Evolutionary conservation across 176 grass and related monocot genomes (phyloP), one percentile per base, ranked within the genome.

Genomic region (Metroxylon sagu): DNA sequence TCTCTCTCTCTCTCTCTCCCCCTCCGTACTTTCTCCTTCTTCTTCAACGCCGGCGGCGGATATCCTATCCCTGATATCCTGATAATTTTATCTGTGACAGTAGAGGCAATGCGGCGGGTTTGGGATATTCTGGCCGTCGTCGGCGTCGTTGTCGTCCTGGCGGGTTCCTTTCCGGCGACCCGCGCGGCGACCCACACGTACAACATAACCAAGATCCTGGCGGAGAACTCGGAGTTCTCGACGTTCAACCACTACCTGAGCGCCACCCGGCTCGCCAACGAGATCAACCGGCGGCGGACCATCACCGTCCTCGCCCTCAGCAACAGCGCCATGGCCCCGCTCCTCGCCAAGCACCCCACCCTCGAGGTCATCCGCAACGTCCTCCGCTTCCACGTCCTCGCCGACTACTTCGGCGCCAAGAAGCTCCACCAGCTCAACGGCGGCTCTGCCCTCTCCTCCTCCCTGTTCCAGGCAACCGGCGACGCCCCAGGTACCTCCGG

Each of bases 171-270:
- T 25, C 31, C 67, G 18, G 52, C 65, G 25, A 26, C 61, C 14
- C 77, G 61, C 57, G 35, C 65, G n/a, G 65, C 25, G 27, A 52
- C 52, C 28, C 21, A 17, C 65, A 77, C 56, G 1, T 83, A 92
- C 81, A 91, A 98, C 79, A 98, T 98, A 68, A 91, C 88, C 12
- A 72, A 92, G 76, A 92, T 98, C 67, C 79, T 98, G 4, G 93
- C 21, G 4, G 70, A 61, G 52, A 67, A 98, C 53, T 76, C 85
- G 19, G 84, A 88, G 63, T 92, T 85, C 84, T 98, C 93, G 14
- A 50, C 86, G 35, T 98, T 92, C 87, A 79, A 78, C 71, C 75
- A 98, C 73, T 84, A 92, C 69, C 84, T 98, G 16, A 83, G 82
- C 17, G 55, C 60, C 64, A 98, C 93, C 23, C 84, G 64, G 2